Percentiles rank a stretch among this genome's conserved stretches.
phyloP scores from a whole-genome alignment of 371 early-diverging fungal genomes.

The Mucor irregularis region DNA sequence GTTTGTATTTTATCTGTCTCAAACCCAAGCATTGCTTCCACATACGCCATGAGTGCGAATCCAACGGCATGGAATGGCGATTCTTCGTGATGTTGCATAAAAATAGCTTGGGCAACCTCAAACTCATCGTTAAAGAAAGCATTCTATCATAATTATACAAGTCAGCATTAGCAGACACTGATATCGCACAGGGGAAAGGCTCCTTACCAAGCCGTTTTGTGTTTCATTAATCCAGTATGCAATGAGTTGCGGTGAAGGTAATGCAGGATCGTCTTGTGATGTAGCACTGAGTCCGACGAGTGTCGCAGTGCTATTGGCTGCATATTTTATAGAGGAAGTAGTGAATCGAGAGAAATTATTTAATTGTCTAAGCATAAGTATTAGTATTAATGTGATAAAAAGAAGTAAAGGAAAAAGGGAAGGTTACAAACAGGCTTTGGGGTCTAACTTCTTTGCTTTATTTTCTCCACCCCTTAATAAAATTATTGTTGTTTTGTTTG shows the following conservation, averaged over 20 bases:
- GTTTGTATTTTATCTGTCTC: slow-evolving; percentile 39
- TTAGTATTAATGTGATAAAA: no score
- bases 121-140: slow-evolving; percentile 52
- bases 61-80: slow-evolving; percentile 56
- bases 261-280: slow-evolving; percentile 24
- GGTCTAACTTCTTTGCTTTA: no score
- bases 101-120: slow-evolving; percentile 39
- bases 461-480: no score
- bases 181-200: no score
- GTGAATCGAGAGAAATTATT: slow-evolving; percentile 39
- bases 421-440: no score
- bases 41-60: slow-evolving; percentile 48
- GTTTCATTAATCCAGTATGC: slow-evolving; percentile 49
- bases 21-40: slow-evolving; percentile 52
- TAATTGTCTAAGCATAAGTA: slow-evolving; percentile 49
- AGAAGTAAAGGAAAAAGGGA: no score
- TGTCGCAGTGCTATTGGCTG: slow-evolving; percentile 32
- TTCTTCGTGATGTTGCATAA: slow-evolving; percentile 37
- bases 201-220: slow-evolving; percentile 48
- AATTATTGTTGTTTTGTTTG: no score
- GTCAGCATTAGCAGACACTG: background rate
- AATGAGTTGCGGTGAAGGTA: slow-evolving; percentile 33
- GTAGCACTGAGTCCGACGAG: slow-evolving; percentile 24
- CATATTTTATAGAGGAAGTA: slow-evolving; percentile 42
- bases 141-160: slow-evolving; percentile 22